Conservation (phyloP, 2,329 filamentous ascomycete genomes). For the Microdochium paspali region DNA sequence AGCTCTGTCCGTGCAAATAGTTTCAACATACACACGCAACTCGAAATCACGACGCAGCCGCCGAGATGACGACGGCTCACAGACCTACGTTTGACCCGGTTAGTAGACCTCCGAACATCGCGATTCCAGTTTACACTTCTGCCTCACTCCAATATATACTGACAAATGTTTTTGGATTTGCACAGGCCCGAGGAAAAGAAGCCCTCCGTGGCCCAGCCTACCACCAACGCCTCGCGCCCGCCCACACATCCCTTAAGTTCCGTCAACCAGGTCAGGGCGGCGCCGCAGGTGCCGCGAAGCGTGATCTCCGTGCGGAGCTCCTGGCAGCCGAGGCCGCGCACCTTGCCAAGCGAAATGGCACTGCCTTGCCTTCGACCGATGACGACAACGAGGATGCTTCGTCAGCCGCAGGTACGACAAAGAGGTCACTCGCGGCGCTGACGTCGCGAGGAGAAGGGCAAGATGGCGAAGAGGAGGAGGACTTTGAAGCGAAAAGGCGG, state of each 20-base stretch:
- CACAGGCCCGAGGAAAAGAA: constrained; percentile 83
- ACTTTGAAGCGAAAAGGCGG: constrained; percentile 72
- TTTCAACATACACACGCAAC: neutral
- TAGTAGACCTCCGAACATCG: constrained; percentile 16
- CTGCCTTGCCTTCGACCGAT: constrained; percentile 29
- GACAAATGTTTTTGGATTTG: constrained; percentile 2
- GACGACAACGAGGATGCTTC: constrained; percentile 32
- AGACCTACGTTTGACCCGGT: constrained; percentile 96
- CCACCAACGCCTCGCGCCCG: constrained; percentile 90
- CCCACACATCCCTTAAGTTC: constrained; percentile 87
- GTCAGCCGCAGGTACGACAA: constrained; percentile 34
- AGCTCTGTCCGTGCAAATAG: neutral
- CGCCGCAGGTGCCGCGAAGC: constrained; percentile 57
- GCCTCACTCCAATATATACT: constrained; percentile 13
- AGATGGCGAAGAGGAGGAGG: constrained; percentile 38
- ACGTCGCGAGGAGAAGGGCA: constrained; percentile 25
- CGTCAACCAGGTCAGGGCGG: constrained; percentile 87
- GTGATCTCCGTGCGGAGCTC: constrained; percentile 84
- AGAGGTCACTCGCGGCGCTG: constrained; percentile 53
- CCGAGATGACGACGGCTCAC: constrained; percentile 58
- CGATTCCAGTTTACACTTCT: neutral
- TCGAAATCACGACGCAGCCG: neutral
- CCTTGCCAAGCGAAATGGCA: constrained; percentile 74
- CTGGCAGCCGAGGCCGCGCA: constrained; percentile 81
- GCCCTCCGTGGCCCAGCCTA: constrained; percentile 87